Conservation (phyloP, 345 rosid genomes). For the Trapa incisa region DNA sequence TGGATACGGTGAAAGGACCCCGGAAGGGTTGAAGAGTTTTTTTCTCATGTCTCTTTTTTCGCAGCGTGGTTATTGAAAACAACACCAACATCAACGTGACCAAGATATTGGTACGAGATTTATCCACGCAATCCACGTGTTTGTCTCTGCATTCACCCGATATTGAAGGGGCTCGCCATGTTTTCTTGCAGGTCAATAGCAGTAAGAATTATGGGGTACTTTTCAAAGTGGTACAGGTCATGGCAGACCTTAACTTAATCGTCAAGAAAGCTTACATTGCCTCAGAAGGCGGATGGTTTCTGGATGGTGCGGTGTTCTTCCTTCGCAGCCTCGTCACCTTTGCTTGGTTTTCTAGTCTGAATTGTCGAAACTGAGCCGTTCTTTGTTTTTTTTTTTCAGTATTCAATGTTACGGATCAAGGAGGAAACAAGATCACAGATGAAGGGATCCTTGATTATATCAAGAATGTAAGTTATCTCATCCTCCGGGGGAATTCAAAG, state of each 20-base stretch:
- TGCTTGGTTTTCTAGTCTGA: not conserved
- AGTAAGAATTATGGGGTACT: constrained; percentile 65
- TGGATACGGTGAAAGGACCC: not conserved
- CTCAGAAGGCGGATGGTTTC: constrained; percentile 73
- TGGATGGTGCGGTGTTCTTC: constrained; percentile 41
- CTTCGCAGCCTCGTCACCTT: not conserved
- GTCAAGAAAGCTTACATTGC: constrained; percentile 60
- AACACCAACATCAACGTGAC: not conserved
- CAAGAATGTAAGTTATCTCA: constrained; percentile 27
- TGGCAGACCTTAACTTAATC: constrained; percentile 58
- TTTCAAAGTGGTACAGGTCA: constrained; percentile 61
- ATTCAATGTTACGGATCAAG: constrained; percentile 66
- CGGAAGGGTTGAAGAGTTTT: no score
- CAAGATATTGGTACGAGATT: not conserved
- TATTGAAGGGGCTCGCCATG: not conserved
- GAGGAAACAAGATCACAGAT: constrained; percentile 54
- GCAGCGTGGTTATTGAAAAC: constrained; percentile 2
- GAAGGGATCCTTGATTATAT: constrained; percentile 43
- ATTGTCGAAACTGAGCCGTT: not conserved
- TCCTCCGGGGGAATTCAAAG: no score
- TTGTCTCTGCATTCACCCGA: not conserved
- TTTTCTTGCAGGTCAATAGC: constrained; percentile 34
- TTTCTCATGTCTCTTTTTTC: not conserved
- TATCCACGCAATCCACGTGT: not conserved
- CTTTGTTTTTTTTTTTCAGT: constrained; percentile 26